A percentile compares a stretch with the other conserved stretches of the same genome.
Conservation (phyloP, 106 monocot species). For the Dioscorea zingiberensis region DNA sequence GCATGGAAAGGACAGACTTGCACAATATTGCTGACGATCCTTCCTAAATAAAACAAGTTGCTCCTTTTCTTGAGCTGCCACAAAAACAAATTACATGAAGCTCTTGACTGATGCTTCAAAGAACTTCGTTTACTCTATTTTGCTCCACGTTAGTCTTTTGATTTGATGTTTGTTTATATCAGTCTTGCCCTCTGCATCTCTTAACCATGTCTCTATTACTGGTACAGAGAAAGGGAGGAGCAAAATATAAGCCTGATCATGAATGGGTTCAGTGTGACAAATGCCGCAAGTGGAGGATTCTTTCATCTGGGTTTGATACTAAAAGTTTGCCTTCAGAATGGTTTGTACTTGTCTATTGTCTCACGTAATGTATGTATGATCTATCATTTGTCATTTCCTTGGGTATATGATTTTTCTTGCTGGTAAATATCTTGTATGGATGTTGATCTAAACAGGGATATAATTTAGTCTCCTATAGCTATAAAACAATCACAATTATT, state of each 20-base stretch:
- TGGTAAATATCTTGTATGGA: too few species aligned
- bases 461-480: not conserved
- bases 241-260: slow-evolving; percentile 39
- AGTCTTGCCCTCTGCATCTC: not conserved
- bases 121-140: not conserved
- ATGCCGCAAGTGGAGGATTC: slow-evolving; percentile 75
- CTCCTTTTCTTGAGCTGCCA: too few species aligned
- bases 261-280: slow-evolving; percentile 84
- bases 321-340: slow-evolving; percentile 46
- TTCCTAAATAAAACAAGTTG: too few species aligned
- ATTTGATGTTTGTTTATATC: not conserved
- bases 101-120: too few species aligned
- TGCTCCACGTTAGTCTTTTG: not conserved
- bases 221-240: slow-evolving; percentile 23
- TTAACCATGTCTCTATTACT: not conserved
- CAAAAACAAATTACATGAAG: too few species aligned
- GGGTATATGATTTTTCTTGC: too few species aligned
- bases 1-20: too few species aligned
- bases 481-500: not conserved
- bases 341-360: slow-evolving; percentile 25
- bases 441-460: too few species aligned
- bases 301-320: slow-evolving; percentile 25
- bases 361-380: too few species aligned
- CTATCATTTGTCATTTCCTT: not conserved
- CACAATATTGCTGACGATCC: too few species aligned